phyloP scores from a whole-genome alignment of 352 stramenopile genomes.

The Blastocystis sp. region DNA sequence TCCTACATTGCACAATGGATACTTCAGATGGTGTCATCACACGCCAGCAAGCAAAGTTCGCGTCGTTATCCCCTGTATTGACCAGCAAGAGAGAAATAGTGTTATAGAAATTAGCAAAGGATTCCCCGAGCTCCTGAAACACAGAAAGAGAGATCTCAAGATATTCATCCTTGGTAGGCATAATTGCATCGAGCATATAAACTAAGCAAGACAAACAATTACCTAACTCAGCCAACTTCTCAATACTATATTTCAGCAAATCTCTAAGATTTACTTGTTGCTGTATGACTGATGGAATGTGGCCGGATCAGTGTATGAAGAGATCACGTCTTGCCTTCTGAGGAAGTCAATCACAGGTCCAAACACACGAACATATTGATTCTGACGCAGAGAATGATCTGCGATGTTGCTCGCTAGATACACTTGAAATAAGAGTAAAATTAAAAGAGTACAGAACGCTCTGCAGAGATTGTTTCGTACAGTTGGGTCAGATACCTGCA shows the following conservation, averaged over 20 bases:
- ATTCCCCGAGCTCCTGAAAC: not conserved
- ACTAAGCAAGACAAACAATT: not conserved
- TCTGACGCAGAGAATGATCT: not conserved
- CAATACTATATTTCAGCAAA: not conserved
- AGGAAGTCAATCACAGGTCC: conserved; percentile 27
- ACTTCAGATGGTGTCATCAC: not conserved
- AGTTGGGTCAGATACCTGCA: not conserved
- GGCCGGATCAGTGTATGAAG: not conserved
- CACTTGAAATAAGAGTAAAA: not conserved
- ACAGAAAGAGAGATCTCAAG: not conserved
- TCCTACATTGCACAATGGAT: not conserved
- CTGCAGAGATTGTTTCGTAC: conserved; percentile 33
- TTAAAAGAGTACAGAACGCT: not conserved
- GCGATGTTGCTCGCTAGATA: not conserved
- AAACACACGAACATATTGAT: not conserved
- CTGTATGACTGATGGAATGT: not conserved
- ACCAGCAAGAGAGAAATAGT: conserved; percentile 2
- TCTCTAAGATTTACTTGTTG: not conserved
- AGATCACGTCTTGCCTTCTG: not conserved
- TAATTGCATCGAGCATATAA: conserved; percentile 18
- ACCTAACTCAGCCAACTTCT: not conserved
- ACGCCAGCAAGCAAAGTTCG: not conserved
- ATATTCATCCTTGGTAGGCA: not conserved
- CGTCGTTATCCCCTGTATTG: not conserved
- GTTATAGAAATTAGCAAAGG: not conserved